Percentiles rank a stretch among this genome's conserved stretches.
Evolutionary conservation across 768 basidiomycete genomes (phyloP).

Genomic region (Pleurotus sapidus): DNA sequence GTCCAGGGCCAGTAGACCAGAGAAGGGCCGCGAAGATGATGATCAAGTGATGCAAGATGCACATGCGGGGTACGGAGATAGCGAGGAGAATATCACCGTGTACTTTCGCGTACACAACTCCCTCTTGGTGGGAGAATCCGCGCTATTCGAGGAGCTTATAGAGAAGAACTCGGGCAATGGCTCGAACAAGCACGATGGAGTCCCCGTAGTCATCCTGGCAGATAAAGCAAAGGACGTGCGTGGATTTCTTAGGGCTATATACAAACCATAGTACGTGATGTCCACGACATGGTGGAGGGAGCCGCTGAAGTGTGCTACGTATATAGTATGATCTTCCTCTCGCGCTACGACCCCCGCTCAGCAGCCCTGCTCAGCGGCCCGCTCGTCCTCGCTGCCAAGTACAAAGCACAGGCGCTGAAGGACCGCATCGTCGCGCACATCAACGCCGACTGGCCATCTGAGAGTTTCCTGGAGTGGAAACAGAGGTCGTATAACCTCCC

Average conservation of each 20-base stretch:
- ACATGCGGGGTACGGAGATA: background rate
- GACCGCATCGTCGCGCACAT: conserved; percentile 4
- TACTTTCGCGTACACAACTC: conserved; percentile 14
- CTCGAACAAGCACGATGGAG: conserved; percentile 2
- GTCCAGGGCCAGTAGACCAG: background rate
- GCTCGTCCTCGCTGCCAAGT: conserved; percentile 7
- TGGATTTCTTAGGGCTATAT: conserved; percentile 5
- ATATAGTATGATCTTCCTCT: background rate
- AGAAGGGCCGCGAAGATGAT: background rate
- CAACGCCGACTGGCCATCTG: background rate
- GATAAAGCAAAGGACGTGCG: conserved; percentile 9
- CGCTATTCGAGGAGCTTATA: conserved; percentile 11
- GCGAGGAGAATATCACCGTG: background rate
- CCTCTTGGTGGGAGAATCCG: conserved; percentile 8
- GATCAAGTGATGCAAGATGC: conserved; percentile 10
- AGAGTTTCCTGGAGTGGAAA: background rate
- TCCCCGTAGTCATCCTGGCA: conserved; percentile 10
- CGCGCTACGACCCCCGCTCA: background rate
- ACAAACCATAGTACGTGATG: background rate
- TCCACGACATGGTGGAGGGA: background rate
- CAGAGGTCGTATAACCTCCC: background rate
- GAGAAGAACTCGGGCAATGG: background rate
- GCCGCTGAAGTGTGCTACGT: too few species aligned
- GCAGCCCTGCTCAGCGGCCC: background rate
- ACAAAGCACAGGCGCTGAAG: background rate